Base-by-base conservation (phyloP, 1,284 basidiomycete genomes). In the Tylopilus sp. region DNA sequence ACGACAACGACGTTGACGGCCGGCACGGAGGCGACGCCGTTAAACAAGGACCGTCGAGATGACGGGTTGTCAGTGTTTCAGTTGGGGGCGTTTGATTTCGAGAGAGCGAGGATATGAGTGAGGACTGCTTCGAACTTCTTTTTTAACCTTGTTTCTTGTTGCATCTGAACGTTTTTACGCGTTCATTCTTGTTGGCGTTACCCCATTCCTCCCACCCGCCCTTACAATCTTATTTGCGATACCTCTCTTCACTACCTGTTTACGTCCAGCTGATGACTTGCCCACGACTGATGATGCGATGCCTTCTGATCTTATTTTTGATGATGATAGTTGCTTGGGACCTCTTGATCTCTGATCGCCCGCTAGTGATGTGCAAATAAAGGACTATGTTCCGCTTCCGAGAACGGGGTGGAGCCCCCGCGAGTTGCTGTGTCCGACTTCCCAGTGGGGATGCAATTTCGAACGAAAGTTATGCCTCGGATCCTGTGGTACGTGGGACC, bases 21-120 rank as follows among this genome's bases (percentile, higher is more conserved):
- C 3, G 55, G 43, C 2, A 57, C 54, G 9, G 59, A 54, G 4
- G n/a, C 28, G 23, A 51, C 35, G 0, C 39, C 35, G 15, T 21
- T 51, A 29, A 40, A 55, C 41, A 46, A 43, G 45, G 50, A 59
- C 13, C 44, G 45, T 19, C 34, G 6, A 23, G 60, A 54, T 2
- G 52, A 52, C 2, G 44, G 25, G 1, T 25, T 53, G 21, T 46
- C 53, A 2, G 40, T 9, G 15, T 56, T 59, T 28, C 53, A 21
- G 36, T 42, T 62, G 41, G 54, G 57, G 0, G n/a, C 46, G n/a
- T 56, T 67, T 45, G 59, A 64, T 30, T 63, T 63, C 11, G 61
- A 64, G 41, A 46, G 45, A 13, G 10, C 43, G 42, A 40, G 48
- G 31, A 45, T 36, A 37, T 60, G 16, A 54, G 40, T 25, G 34